A percentile compares a stretch with the other conserved stretches of the same genome.
Evolutionary conservation across 148 eudicot species (phyloP).

Genomic region (Agrostemma githago): DNA sequence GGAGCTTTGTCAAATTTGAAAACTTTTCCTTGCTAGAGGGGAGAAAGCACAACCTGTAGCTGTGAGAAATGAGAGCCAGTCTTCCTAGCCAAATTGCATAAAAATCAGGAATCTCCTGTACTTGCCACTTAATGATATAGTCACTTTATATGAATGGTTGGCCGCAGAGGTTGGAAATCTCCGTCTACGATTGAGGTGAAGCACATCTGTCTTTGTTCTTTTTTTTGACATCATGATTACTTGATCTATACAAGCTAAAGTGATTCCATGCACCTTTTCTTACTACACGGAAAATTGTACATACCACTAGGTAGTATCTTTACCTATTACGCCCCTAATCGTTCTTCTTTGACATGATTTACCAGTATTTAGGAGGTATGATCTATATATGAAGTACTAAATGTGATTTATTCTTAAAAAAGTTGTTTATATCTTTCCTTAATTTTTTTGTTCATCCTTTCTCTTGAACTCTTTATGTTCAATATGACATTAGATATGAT

Average conservation of each 20-base stretch:
- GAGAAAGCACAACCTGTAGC: neutral
- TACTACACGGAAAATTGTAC: conserved; percentile 4
- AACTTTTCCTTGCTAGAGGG: neutral
- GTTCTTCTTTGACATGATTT: conserved; percentile 2
- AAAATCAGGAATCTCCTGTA: conserved; percentile 28
- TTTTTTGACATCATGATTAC: conserved; percentile 5
- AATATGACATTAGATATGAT: neutral
- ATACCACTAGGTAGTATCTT: conserved; percentile 9
- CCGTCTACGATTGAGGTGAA: neutral
- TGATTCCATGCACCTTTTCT: conserved; percentile 5
- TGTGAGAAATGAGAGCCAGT: neutral
- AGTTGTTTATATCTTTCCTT: neutral
- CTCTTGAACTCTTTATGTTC: neutral
- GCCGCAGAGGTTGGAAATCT: neutral
- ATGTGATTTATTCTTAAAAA: neutral
- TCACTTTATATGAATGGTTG: conserved; percentile 31
- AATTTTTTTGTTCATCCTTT: neutral
- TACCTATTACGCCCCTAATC: neutral
- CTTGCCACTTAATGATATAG: conserved; percentile 27
- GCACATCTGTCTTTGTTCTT: neutral
- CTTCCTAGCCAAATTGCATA: conserved; percentile 2
- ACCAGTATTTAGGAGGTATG: conserved; percentile 1
- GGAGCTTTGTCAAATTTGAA: conserved; percentile 4
- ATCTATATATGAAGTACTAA: neutral
- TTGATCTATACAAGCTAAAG: conserved; percentile 1